Evolutionary conservation across 257 asterid genomes (phyloP).

Genomic region (Datura wrightii): DNA sequence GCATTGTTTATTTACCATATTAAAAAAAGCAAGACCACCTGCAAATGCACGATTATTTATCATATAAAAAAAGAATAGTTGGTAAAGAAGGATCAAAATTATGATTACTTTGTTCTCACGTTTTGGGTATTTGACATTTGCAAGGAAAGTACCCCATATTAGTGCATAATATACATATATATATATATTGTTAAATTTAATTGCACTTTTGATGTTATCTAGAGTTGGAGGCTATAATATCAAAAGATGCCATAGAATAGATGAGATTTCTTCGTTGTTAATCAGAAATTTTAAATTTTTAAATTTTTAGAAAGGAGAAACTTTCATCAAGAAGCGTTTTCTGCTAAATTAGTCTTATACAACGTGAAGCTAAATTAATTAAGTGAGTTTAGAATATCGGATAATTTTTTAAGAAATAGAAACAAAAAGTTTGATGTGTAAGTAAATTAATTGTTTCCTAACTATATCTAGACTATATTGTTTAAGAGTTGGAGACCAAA

Average conservation of each 20-base stretch:
- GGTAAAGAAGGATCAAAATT: neutral
- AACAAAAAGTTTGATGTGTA: neutral
- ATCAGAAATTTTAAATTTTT: neutral
- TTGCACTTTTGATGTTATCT: neutral
- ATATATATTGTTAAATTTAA: neutral
- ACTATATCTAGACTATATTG: neutral
- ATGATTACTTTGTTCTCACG: slow-evolving; percentile 17
- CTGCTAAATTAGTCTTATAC: neutral
- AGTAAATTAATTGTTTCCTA: neutral
- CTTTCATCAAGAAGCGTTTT: neutral
- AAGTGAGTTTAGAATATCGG: neutral
- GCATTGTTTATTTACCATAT: neutral
- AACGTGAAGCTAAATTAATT: neutral
- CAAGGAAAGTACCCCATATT: slow-evolving; percentile 5
- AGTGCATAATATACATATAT: neutral
- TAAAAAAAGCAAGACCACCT: neutral
- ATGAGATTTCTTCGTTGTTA: no score
- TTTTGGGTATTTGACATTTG: neutral
- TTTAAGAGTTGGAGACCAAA: no score
- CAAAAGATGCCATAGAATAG: no score
- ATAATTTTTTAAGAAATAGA: neutral
- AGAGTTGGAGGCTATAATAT: no score
- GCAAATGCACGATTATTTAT: neutral
- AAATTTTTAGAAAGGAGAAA: neutral
- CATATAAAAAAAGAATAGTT: neutral